Base-by-base conservation (phyloP, 2,329 filamentous ascomycete genomes). In the Phyllosticta capitalensis region DNA sequence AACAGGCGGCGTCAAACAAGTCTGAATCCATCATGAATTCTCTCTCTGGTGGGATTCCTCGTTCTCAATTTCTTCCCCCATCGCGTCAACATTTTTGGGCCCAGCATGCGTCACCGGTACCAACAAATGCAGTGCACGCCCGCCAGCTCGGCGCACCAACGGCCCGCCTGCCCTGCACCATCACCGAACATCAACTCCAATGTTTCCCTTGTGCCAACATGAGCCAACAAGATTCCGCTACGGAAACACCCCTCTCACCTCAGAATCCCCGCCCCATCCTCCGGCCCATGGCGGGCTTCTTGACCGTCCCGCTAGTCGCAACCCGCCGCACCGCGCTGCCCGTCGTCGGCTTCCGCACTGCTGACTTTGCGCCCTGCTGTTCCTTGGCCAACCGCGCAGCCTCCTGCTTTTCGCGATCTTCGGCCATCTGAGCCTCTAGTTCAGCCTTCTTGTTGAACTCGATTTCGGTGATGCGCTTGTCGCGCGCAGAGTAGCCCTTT, bases 401-500 rank as follows among this genome's bases (percentile, higher is more conserved):
- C 63, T 88, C 85, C 38, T 45, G 38, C 20, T 79, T 76, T 60
- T 83, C 82, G 71, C 90, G 90, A 70, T 96, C 92, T 64, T 88
- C 86, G 0, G 88, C 90, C 88, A 96, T 96, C 74, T 95, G 84
- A 2, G 88, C 81, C 76, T 96, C 92, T 63, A 96, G 92, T 74
- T 96, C 92, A 81, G 95, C 91, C 73, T 89, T 91, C 56, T 85
- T 81, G 70, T 95, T 96, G 72, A 96, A 96, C 71, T 96, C 92
- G 17, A 86, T 87, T 75, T 97, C 92, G 0, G 88, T 92, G 54
- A 96, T 84, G 58, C 89, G 83, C 74, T 91, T 92, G 67, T 96
- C 89, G 24, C 89, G 81, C 12, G 87, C 85, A 14, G 89, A 95
- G 71, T 95, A 99, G 1, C 92, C 94, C 75, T 99, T 99, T 75